phyloP scores from a whole-genome alignment of 345 rosid species.

The Jatropha curcas region DNA sequence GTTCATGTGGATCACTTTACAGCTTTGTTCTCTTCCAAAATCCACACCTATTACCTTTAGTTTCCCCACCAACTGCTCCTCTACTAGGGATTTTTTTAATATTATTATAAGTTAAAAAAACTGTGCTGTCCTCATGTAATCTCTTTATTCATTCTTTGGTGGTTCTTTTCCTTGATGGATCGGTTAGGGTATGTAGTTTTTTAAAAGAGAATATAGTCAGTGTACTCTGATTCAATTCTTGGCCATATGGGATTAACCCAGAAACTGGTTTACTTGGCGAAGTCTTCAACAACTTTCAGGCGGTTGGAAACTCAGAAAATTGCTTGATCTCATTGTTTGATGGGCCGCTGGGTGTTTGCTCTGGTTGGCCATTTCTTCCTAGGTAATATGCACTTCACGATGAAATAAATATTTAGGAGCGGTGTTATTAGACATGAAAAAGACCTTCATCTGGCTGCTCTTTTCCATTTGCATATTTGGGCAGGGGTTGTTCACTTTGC shows the following conservation, averaged over 20 bases:
- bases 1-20: neutral
- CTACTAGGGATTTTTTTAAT: neutral
- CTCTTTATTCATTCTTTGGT: constrained; percentile 23
- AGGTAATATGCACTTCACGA: constrained; percentile 43
- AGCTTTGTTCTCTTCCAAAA: neutral
- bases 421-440: neutral
- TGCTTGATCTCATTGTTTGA: constrained; percentile 75
- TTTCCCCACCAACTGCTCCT: neutral
- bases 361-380: constrained; percentile 62
- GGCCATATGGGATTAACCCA: constrained; percentile 77
- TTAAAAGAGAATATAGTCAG: constrained; percentile 63
- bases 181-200: constrained; percentile 91
- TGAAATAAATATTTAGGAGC: neutral
- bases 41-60: neutral
- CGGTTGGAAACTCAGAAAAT: constrained; percentile 96
- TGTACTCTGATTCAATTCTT: constrained; percentile 68
- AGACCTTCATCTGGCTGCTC: neutral
- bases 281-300: constrained; percentile 99
- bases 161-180: constrained; percentile 99
- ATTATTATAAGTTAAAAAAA: neutral
- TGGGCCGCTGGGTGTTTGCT: constrained; percentile 76
- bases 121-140: neutral
- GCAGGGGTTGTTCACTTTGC: constrained; percentile 84
- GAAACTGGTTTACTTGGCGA: constrained; percentile 89
- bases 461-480: neutral